Conservation (phyloP, 2,329 filamentous ascomycete genomes). For the Aspergillus pseudonomiae region DNA sequence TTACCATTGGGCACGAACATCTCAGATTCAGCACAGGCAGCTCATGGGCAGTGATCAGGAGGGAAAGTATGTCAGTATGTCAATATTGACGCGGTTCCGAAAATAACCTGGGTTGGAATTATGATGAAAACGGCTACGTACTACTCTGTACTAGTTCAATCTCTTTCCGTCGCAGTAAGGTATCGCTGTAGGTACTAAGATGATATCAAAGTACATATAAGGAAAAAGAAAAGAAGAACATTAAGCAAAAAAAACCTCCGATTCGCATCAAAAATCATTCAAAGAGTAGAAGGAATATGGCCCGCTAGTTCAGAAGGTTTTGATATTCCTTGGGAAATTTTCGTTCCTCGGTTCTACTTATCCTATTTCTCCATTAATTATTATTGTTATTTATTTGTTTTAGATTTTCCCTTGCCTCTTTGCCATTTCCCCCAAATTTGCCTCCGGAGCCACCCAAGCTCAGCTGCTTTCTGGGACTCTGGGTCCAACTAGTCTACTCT, state of each 20-base stretch:
- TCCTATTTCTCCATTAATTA: neutral
- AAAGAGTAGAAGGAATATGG: neutral
- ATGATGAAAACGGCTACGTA: neutral
- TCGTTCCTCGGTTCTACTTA: neutral
- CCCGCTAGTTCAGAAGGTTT: neutral
- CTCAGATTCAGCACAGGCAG: conserved; percentile 10
- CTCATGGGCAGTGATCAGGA: neutral
- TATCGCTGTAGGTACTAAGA: neutral
- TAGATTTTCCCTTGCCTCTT: conserved; percentile 5
- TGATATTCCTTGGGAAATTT: neutral
- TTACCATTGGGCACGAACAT: conserved; percentile 19
- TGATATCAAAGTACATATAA: conserved; percentile 5
- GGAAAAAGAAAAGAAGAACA: conserved; percentile 5
- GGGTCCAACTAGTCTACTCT: conserved; percentile 15
- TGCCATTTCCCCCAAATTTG: conserved; percentile 10
- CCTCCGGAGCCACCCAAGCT: conserved; percentile 19
- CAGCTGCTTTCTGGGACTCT: conserved; percentile 14
- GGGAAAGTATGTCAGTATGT: neutral
- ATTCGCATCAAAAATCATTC: neutral
- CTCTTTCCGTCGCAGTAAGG: neutral
- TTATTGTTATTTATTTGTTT: neutral
- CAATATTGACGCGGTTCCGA: neutral
- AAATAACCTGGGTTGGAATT: neutral
- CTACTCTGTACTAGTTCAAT: conserved; percentile 5
- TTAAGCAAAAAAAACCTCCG: conserved; percentile 1